Percentiles rank a stretch among this genome's conserved stretches.
Conservation (phyloP, 805 yeast genomes). For the Lipomyces sp. region DNA sequence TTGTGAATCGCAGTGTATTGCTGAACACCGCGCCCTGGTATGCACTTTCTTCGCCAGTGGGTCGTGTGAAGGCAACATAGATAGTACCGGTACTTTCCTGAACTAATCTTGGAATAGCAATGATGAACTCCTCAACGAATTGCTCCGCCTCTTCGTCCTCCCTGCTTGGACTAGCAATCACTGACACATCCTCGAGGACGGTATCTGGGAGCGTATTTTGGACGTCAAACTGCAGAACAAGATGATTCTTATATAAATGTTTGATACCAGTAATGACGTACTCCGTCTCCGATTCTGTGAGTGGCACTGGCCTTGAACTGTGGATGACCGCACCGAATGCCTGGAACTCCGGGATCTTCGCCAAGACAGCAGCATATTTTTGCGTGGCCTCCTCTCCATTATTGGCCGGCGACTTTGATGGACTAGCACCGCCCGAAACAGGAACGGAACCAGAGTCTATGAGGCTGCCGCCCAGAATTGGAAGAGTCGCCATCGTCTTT, state of each 20-base stretch:
- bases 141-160: constrained; percentile 56
- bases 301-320: constrained; percentile 64
- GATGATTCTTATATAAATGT: constrained; percentile 75
- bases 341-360: constrained; percentile 72
- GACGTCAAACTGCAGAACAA: constrained; percentile 80
- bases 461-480: constrained; percentile 21
- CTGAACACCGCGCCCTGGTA: constrained; percentile 55
- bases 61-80: constrained; percentile 75
- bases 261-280: constrained; percentile 83
- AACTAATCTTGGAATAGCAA: constrained; percentile 71
- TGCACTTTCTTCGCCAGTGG: constrained; percentile 47
- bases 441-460: constrained; percentile 40
- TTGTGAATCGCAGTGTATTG: constrained; percentile 71
- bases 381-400: constrained; percentile 41
- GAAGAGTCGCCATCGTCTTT: constrained; percentile 52
- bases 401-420: constrained; percentile 35
- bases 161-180: constrained; percentile 49
- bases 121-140: constrained; percentile 65
- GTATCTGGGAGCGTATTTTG: constrained; percentile 82
- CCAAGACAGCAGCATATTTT: constrained; percentile 70
- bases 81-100: constrained; percentile 76
- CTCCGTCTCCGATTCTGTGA: constrained; percentile 93
- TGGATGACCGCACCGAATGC: constrained; percentile 76
- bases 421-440: constrained; percentile 19
- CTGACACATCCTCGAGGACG: constrained; percentile 75